Evolutionary conservation across 345 rosid genomes (phyloP).

Genomic region (Trapa bicornis): DNA sequence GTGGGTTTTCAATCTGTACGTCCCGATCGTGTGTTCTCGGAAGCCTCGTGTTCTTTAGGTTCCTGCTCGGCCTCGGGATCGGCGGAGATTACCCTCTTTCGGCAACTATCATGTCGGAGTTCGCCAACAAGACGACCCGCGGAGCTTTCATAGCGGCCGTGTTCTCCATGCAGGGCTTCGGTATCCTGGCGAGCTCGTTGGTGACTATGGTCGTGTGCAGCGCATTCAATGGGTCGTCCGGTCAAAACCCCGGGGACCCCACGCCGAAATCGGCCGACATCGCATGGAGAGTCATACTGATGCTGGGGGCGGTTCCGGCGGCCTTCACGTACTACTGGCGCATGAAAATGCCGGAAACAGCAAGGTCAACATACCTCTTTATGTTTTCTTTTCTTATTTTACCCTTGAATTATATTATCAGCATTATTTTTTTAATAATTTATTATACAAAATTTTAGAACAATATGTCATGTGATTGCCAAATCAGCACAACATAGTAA

Average conservation of each 20-base stretch:
- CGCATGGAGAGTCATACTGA: constrained; percentile 62
- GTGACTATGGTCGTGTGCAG: constrained; percentile 43
- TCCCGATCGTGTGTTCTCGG: constrained; percentile 29
- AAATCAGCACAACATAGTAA: too few relatives aligned
- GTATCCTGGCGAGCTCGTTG: constrained; percentile 49
- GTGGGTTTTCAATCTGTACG: constrained; percentile 55
- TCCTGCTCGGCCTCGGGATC: constrained; percentile 77
- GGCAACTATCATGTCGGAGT: constrained; percentile 71
- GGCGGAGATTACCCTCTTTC: constrained; percentile 87
- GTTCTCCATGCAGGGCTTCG: constrained; percentile 71
- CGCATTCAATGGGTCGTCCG: constrained; percentile 17
- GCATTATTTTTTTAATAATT: too few relatives aligned
- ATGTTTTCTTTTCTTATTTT: not conserved
- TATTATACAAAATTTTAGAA: too few relatives aligned
- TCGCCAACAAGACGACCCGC: constrained; percentile 53
- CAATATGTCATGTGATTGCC: too few relatives aligned
- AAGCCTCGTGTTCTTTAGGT: constrained; percentile 66
- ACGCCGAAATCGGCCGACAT: constrained; percentile 31
- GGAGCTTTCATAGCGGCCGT: constrained; percentile 73
- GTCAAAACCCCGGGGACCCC: constrained; percentile 29
- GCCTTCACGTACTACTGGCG: constrained; percentile 65
- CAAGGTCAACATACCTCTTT: constrained; percentile 5
- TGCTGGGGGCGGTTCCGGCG: constrained; percentile 74
- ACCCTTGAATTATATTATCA: too few relatives aligned
- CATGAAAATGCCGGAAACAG: constrained; percentile 77